phyloP scores from a whole-genome alignment of 2,329 filamentous ascomycete genomes.

The Nemania diffusa region DNA sequence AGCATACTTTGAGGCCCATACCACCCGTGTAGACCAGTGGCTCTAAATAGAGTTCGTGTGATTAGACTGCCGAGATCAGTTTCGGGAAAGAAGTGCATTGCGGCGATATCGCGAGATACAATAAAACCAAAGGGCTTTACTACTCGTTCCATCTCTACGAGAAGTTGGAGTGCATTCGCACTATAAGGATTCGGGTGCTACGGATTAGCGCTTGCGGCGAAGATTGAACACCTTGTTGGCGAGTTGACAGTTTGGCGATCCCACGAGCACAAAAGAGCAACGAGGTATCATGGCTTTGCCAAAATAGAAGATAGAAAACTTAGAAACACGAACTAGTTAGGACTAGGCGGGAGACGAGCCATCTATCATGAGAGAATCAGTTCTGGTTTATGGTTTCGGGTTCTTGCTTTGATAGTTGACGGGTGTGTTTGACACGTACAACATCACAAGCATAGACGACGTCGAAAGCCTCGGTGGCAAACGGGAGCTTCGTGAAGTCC shows the following conservation, averaged over 20 bases:
- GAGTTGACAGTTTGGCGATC: background rate
- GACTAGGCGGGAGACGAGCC: background rate
- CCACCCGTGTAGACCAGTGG: conserved; percentile 9
- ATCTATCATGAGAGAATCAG: conserved; percentile 12
- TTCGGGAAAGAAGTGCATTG: conserved; percentile 17
- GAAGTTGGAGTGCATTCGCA: background rate
- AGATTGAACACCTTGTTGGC: too few relatives aligned
- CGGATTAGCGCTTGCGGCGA: background rate
- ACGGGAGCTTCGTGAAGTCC: conserved; percentile 1
- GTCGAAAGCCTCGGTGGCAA: background rate
- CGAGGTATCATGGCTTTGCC: background rate
- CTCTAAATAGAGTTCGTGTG: conserved; percentile 8
- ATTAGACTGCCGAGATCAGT: conserved; percentile 5
- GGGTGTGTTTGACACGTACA: background rate
- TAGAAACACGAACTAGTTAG: background rate
- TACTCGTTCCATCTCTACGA: conserved; percentile 23
- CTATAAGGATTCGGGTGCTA: conserved; percentile 2
- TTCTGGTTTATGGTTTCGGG: too few relatives aligned
- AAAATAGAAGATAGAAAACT: background rate
- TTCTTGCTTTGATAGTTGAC: background rate
- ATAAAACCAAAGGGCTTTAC: conserved; percentile 2
- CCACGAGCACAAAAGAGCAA: background rate
- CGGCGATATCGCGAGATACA: conserved; percentile 10
- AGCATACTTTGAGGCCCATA: background rate
- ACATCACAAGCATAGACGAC: conserved; percentile 16